Evolutionary conservation across 768 basidiomycete genomes (phyloP).

Genomic region (Phylloporus sp.): DNA sequence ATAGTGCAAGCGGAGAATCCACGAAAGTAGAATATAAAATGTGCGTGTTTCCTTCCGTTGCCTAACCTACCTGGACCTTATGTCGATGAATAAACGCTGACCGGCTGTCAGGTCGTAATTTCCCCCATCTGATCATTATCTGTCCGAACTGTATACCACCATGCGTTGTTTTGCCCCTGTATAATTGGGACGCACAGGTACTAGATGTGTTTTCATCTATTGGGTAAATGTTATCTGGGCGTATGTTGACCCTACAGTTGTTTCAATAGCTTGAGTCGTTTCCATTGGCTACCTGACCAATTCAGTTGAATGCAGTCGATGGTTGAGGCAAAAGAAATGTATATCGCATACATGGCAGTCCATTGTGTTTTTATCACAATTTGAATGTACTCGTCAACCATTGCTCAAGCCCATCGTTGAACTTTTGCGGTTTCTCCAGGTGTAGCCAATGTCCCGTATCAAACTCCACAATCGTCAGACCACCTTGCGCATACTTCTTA

Average conservation of each 20-base stretch:
- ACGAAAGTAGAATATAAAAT: slow-evolving; percentile 71
- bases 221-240: slow-evolving; percentile 6
- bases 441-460: slow-evolving; percentile 39
- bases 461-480: slow-evolving; percentile 30
- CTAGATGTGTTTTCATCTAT: slow-evolving; percentile 17
- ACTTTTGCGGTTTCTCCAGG: slow-evolving; percentile 31
- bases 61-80: slow-evolving; percentile 9
- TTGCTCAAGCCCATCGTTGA: slow-evolving; percentile 34
- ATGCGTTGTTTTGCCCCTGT: not conserved
- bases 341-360: slow-evolving; percentile 1
- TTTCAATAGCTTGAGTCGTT: not conserved
- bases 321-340: not conserved
- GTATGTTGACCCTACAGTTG: not conserved
- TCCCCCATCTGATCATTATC: not conserved
- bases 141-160: slow-evolving; percentile 12
- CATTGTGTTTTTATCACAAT: slow-evolving; percentile 3
- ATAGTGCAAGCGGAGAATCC: slow-evolving; percentile 42
- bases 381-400: slow-evolving; percentile 28
- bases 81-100: slow-evolving; percentile 44
- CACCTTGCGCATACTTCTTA: slow-evolving; percentile 25
- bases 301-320: not conserved
- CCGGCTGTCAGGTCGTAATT: slow-evolving; percentile 72
- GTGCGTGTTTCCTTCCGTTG: slow-evolving; percentile 51
- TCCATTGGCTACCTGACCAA: not conserved
- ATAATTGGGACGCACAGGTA: slow-evolving; percentile 23